Conservation (phyloP, 2,329 filamentous ascomycete species). For the Teratosphaeria nubilosa region DNA sequence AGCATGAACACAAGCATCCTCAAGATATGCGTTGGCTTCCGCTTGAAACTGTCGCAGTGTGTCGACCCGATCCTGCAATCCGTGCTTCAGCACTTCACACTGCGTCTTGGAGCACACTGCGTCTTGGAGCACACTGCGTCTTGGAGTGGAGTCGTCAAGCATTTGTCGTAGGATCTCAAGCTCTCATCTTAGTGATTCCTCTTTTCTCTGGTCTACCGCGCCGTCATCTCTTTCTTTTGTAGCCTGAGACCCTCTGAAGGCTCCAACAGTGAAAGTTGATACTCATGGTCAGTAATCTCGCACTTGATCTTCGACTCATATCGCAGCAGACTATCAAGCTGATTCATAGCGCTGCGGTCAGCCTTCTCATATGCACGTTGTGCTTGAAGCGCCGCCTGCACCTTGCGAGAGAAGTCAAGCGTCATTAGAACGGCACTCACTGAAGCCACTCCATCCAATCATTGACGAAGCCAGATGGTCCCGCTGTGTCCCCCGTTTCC, state of each 20-base stretch:
- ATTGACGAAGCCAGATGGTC: conserved; percentile 7
- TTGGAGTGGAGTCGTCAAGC: not conserved
- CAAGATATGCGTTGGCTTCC: conserved; percentile 1
- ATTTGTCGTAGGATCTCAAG: conserved; percentile 1
- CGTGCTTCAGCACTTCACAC: not conserved
- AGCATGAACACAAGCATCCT: conserved; percentile 8
- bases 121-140: too few relatives aligned
- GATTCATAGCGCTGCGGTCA: not conserved
- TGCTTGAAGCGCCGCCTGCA: conserved; percentile 4
- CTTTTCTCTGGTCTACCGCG: not conserved
- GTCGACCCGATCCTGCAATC: not conserved
- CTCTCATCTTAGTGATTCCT: conserved; percentile 1
- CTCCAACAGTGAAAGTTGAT: not conserved
- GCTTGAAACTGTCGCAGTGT: conserved; percentile 1
- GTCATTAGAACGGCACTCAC: conserved; percentile 8
- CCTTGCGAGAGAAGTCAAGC: conserved; percentile 1
- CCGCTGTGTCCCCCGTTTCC: conserved; percentile 7
- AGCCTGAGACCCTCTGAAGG: not conserved
- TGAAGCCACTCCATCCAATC: conserved; percentile 7
- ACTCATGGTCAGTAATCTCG: conserved; percentile 4
- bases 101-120: not conserved
- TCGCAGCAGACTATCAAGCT: not conserved
- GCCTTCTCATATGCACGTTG: conserved; percentile 3
- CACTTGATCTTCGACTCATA: conserved; percentile 2
- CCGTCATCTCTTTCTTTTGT: not conserved